Base-by-base conservation (phyloP, 1,284 basidiomycete genomes). In the Cutaneotrichosporon mucoides region DNA sequence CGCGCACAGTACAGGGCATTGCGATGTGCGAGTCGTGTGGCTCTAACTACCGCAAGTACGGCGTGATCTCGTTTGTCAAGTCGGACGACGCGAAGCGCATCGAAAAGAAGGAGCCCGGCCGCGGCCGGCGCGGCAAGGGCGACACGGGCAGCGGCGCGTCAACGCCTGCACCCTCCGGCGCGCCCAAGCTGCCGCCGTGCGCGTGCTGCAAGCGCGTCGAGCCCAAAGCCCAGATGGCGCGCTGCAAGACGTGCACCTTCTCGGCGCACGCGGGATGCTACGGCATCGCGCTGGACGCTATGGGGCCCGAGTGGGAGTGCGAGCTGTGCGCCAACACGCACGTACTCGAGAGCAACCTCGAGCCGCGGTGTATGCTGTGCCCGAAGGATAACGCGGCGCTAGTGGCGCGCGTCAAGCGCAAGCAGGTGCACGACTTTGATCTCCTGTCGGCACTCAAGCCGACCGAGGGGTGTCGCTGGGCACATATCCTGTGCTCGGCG, bases 381-480 rank as follows among this genome's bases (percentile, higher is more conserved):
- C 78, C 79, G 0, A 56, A 55, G 42, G 67, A 68, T 48, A 67
- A 51, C 50, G 60, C 63, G n/a, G 52, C 58, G 2, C 49, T 70
- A 11, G 53, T 41, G 4, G 58, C 51, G 10, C 43, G 51, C 16
- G 41, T 55, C 13, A 69, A 68, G 61, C 49, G 61, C 33, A 73
- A 80, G 46, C 82, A 70, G 65, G 83, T 79, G n/a, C 69, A 83
- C 2, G 86, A 89, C 67, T 77, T 78, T 57, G 84, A 85, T 12
- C 87, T 88, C 67, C 80, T 97, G 42, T 87, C 91, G 44, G 89
- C 87, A 4, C 86, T 89, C 73, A 97, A 97, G 75, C 90, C 90
- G 5, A 97, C 94, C 0, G 95, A 98, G 79, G 89, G 90, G 34
- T 88, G 89, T 76, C 89, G 90, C 62, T 97, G 92, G 91, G 87